Conservation (phyloP, 768 basidiomycete genomes). For the Exidia glandulosa region DNA sequence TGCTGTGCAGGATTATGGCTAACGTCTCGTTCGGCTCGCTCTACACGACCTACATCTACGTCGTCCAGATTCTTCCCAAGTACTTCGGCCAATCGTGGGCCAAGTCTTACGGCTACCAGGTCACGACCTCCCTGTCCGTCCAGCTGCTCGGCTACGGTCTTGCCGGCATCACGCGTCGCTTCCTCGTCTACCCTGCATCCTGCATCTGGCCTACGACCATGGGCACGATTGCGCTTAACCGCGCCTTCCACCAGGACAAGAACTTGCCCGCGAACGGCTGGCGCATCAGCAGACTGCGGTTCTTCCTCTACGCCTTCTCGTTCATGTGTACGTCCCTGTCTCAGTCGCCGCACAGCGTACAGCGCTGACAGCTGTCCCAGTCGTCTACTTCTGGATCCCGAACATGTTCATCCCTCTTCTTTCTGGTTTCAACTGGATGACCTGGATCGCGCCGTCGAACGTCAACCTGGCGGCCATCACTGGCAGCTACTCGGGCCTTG, state of each 20-base stretch:
- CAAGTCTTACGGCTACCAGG: not conserved
- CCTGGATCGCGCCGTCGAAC: slow-evolving; percentile 27
- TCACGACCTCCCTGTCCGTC: not conserved
- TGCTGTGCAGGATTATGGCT: not conserved
- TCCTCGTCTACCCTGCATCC: slow-evolving; percentile 1
- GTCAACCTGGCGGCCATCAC: slow-evolving; percentile 1
- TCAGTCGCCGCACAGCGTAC: slow-evolving; percentile 5
- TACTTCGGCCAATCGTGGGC: not conserved
- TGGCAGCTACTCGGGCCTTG: slow-evolving; percentile 21
- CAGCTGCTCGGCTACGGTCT: not conserved
- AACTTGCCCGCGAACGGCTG: slow-evolving; percentile 3
- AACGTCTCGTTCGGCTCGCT: slow-evolving; percentile 43
- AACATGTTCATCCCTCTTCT: slow-evolving; percentile 19
- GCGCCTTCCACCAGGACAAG: not conserved
- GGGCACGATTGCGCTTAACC: not conserved
- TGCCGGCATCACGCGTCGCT: not conserved
- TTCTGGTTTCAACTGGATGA: slow-evolving; percentile 20
- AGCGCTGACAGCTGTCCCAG: slow-evolving; percentile 23
- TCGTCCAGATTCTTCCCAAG: not conserved
- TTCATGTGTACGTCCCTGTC: slow-evolving; percentile 1
- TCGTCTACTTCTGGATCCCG: slow-evolving; percentile 1
- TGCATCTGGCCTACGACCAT: not conserved
- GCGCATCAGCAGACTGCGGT: not conserved
- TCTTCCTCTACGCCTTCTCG: slow-evolving; percentile 15
- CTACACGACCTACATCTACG: slow-evolving; percentile 16